Conservation (phyloP, 352 stramenopile genomes). For the Phytophthora podocarpi region DNA sequence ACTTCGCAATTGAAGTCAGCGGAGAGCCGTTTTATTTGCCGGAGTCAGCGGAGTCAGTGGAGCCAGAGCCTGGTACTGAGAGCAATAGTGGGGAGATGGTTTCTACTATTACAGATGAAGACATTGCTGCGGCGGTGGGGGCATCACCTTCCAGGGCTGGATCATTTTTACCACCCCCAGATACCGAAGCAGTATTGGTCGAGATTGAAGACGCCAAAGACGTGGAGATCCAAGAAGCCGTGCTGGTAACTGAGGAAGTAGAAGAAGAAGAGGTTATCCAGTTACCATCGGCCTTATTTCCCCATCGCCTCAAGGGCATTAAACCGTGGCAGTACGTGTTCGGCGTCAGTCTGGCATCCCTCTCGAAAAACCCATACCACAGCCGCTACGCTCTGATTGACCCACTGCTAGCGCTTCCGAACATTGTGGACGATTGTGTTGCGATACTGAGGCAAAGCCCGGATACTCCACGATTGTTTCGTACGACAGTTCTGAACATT, state of each 20-base stretch:
- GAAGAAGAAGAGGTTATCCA: conserved; percentile 47
- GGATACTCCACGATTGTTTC: conserved; percentile 76
- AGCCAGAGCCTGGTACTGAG: conserved; percentile 22
- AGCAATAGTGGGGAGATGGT: conserved; percentile 31
- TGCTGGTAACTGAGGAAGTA: conserved; percentile 10
- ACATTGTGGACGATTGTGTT: conserved; percentile 81
- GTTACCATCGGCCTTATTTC: conserved; percentile 61
- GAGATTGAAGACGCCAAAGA: conserved; percentile 26
- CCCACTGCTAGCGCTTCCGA: conserved; percentile 70
- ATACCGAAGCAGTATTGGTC: conserved; percentile 11
- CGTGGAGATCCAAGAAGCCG: conserved; percentile 16
- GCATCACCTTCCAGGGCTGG: conserved; percentile 32
- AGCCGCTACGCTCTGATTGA: conserved; percentile 82
- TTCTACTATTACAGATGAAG: conserved; percentile 35
- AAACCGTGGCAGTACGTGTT: conserved; percentile 89
- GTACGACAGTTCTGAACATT: conserved; percentile 75
- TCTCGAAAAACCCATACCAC: conserved; percentile 83
- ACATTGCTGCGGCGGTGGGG: conserved; percentile 39
- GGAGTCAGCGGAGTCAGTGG: conserved; percentile 12
- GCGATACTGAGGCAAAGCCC: conserved; percentile 66
- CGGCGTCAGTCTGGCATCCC: conserved; percentile 69
- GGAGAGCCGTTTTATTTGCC: conserved; percentile 53
- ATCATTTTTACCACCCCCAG: conserved; percentile 25
- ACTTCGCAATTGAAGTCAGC: conserved; percentile 75
- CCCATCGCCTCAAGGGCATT: conserved; percentile 73